Evolutionary conservation across 192 early-diverging fungal genomes (phyloP).

Genomic region (Coemansia sp.): DNA sequence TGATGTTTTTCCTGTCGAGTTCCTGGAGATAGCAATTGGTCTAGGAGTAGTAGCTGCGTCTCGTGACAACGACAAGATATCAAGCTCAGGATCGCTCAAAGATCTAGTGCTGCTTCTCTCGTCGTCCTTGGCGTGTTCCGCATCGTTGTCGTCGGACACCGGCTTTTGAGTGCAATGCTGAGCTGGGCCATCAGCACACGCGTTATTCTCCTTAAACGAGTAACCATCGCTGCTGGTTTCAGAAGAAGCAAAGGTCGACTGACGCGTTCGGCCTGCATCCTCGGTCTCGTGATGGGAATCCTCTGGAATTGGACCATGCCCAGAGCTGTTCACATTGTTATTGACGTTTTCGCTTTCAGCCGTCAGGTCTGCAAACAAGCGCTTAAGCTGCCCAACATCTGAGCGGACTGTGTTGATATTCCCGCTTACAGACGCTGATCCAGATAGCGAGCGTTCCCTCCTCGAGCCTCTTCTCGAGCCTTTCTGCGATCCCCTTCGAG

Average conservation of each 20-base stretch:
- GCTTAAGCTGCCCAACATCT: conserved; percentile 48
- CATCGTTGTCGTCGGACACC: neutral
- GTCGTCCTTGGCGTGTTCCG: conserved; percentile 1
- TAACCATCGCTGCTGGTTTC: conserved; percentile 42
- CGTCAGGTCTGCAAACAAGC: conserved; percentile 30
- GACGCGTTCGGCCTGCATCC: neutral
- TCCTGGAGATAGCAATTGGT: conserved; percentile 5
- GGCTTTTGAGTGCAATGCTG: neutral
- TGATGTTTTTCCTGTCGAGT: neutral
- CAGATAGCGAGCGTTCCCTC: conserved; percentile 22
- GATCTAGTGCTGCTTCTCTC: conserved; percentile 43
- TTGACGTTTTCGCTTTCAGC: neutral
- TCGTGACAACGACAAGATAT: neutral
- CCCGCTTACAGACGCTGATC: neutral
- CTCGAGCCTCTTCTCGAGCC: conserved; percentile 28
- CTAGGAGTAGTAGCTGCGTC: neutral
- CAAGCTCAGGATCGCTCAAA: conserved; percentile 35
- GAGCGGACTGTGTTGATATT: conserved; percentile 5
- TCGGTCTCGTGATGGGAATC: neutral
- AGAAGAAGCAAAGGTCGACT: conserved; percentile 5
- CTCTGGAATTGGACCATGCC: neutral
- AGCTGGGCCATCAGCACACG: neutral
- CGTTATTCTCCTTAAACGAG: conserved; percentile 16
- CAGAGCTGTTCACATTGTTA: neutral
- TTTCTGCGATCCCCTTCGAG: conserved; percentile 20